Conservation (phyloP, 176 grass and related monocot genomes). For the Zizania latifolia region DNA sequence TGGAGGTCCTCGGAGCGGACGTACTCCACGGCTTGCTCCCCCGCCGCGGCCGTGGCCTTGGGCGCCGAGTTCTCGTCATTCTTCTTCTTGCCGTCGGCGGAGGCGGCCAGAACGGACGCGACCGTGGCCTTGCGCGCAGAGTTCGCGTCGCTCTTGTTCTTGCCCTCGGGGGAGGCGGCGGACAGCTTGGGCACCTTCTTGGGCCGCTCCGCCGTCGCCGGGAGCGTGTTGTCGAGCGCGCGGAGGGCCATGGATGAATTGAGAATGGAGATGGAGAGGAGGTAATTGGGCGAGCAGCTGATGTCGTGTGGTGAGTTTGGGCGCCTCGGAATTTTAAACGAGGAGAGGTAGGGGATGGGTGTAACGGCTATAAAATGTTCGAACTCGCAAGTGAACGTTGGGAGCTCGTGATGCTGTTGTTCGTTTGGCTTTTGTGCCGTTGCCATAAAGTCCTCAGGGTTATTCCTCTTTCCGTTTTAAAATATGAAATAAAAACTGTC, state of each 20-base stretch:
- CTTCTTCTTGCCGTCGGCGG: not conserved
- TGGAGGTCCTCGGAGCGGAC: constrained; percentile 52
- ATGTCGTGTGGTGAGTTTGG: not conserved
- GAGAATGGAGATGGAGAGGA: not conserved
- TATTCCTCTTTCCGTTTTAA: not conserved
- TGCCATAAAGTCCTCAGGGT: not conserved
- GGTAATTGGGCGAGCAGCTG: not conserved
- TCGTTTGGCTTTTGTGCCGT: not conserved
- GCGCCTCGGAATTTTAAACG: constrained; percentile 27
- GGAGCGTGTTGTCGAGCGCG: constrained; percentile 75
- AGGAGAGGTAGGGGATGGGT: not conserved
- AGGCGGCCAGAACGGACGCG: not conserved
- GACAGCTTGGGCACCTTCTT: constrained; percentile 72
- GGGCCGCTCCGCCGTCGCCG: constrained; percentile 47
- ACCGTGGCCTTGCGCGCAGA: constrained; percentile 20
- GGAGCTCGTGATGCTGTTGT: not conserved
- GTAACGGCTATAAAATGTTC: constrained; percentile 47
- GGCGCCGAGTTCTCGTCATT: constrained; percentile 60
- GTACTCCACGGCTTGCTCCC: constrained; percentile 73
- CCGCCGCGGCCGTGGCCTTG: not conserved
- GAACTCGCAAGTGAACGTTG: constrained; percentile 32
- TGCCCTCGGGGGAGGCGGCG: not conserved
- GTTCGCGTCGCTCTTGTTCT: constrained; percentile 53
- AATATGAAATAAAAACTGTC: no score
- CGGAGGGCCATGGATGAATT: constrained; percentile 58